phyloP scores from a whole-genome alignment of 257 asterid genomes.

The Mitragyna speciosa region DNA sequence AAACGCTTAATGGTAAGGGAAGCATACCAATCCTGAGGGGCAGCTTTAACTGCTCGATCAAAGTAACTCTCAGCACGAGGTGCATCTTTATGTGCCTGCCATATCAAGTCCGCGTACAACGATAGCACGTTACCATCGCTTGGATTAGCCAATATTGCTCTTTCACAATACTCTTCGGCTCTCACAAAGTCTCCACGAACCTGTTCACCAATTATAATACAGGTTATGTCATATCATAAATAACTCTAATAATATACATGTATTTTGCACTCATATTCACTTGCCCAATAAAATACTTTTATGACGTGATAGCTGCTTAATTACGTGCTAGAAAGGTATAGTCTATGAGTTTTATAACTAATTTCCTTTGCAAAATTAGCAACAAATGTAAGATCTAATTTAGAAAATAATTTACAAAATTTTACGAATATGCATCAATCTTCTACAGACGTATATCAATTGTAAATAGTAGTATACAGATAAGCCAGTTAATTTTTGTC shows the following conservation, averaged over 20 bases:
- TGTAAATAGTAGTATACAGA: too few relatives aligned
- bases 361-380: too few relatives aligned
- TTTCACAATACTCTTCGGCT: slow-evolving; percentile 55
- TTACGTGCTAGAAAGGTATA: too few relatives aligned
- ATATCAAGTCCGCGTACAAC: slow-evolving; percentile 48
- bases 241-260: background rate
- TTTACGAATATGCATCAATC: too few relatives aligned
- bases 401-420: too few relatives aligned
- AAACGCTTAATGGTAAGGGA: too few relatives aligned
- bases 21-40: slow-evolving; percentile 48
- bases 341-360: too few relatives aligned
- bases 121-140: slow-evolving; percentile 41
- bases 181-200: slow-evolving; percentile 33
- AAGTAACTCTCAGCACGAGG: slow-evolving; percentile 41
- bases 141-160: slow-evolving; percentile 51
- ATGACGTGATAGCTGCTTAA: background rate
- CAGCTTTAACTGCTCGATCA: slow-evolving; percentile 41
- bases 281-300: background rate
- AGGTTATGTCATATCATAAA: background rate
- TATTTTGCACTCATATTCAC: background rate
- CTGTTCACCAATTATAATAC: slow-evolving; percentile 23
- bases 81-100: slow-evolving; percentile 40
- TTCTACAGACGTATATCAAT: too few relatives aligned
- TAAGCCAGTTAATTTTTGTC: too few relatives aligned
- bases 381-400: too few relatives aligned